These are phyloP conservation scores for Plasmodium ovale DNA, from an alignment of 169 alveolate genomes.

Conservation along the genomic window DNA sequence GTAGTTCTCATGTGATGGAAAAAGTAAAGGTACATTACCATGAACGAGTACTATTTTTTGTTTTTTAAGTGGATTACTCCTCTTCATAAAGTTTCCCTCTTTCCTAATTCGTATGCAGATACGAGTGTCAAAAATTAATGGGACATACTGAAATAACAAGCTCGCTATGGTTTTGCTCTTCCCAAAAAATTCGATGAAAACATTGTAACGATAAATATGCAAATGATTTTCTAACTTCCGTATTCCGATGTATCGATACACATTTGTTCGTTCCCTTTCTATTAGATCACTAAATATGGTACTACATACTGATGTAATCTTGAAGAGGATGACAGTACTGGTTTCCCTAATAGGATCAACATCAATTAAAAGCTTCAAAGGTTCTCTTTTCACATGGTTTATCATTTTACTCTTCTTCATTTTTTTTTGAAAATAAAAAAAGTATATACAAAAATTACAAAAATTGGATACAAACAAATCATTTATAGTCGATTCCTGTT, in stretches of 20 bases:
- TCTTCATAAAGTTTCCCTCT: too few species aligned
- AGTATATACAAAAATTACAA: constrained; percentile 16
- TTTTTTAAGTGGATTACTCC: too few species aligned
- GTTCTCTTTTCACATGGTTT: neutral
- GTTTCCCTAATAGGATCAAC: neutral
- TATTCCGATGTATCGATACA: neutral
- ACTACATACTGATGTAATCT: neutral
- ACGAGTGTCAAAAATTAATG: neutral
- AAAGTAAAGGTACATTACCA: too few species aligned
- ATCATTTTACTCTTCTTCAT: neutral
- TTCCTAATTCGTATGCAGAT: neutral
- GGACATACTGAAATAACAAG: neutral
- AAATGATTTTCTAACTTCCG: neutral
- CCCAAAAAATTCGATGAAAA: neutral
- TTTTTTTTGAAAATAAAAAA: constrained; percentile 2
- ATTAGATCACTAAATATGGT: neutral
- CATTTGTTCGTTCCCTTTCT: neutral
- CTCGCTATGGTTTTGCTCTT: neutral
- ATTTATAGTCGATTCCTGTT: constrained; percentile 3
- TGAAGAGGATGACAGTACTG: neutral
- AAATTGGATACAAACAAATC: constrained; percentile 1
- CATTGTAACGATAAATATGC: constrained; percentile 1
- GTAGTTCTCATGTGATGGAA: too few species aligned
- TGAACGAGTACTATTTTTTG: too few species aligned
- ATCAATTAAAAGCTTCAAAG: neutral